Evolutionary conservation across 495 filamentous ascomycete species (phyloP).

Genomic region (Filosporella fistucella): DNA sequence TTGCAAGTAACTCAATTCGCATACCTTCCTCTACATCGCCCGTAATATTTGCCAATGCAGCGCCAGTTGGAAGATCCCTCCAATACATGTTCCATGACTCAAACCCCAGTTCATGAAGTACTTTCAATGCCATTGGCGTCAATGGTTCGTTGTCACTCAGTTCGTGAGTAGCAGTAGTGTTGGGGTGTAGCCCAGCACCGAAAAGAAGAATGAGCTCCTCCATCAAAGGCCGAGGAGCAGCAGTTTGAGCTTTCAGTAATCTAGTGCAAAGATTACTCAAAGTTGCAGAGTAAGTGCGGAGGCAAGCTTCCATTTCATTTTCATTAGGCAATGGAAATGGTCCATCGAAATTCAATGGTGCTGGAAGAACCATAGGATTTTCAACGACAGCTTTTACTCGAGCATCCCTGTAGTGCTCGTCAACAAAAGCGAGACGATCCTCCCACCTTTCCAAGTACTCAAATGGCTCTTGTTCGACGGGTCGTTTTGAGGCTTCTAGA

Average conservation of each 20-base stretch:
- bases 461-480: slow-evolving; percentile 17
- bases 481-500: slow-evolving; percentile 18
- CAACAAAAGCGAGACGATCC: slow-evolving; percentile 10
- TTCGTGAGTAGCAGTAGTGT: neutral
- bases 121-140: no score
- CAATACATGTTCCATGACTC: no score
- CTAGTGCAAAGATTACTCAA: neutral
- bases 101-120: no score
- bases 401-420: slow-evolving; percentile 13
- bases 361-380: neutral
- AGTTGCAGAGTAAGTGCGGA: neutral
- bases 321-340: slow-evolving; percentile 7
- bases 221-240: slow-evolving; percentile 15
- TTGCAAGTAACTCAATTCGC: no score
- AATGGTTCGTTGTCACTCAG: neutral
- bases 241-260: neutral
- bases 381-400: neutral
- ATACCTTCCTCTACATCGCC: no score
- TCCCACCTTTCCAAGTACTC: slow-evolving; percentile 16
- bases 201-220: neutral
- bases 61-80: no score
- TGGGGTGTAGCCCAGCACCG: neutral
- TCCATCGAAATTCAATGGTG: slow-evolving; percentile 19
- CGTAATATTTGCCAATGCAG: no score
- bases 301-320: slow-evolving; percentile 1